These are phyloP conservation scores for Penicillium crystallinum DNA, from an alignment of 495 filamentous ascomycete species.

Conservation along the genomic window DNA sequence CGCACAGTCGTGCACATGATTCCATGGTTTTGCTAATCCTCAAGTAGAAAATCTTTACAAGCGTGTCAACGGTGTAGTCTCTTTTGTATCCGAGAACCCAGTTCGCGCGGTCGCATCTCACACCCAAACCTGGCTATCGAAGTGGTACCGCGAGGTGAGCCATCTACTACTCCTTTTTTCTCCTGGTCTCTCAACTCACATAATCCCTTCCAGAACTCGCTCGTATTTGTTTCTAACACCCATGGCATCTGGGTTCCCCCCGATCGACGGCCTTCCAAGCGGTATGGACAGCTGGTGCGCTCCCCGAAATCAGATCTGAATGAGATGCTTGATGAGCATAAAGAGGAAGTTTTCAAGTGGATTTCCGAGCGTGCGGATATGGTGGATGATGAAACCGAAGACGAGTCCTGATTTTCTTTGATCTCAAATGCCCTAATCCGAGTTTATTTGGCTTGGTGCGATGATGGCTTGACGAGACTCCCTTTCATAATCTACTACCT, in stretches of 20 bases:
- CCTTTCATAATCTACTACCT: not conserved
- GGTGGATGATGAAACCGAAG: conserved; percentile 12
- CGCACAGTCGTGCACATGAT: not conserved
- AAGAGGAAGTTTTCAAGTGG: conserved; percentile 51
- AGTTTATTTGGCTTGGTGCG: not conserved
- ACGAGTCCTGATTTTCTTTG: conserved; percentile 1
- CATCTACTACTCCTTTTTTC: not conserved
- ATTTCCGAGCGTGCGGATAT: conserved; percentile 41
- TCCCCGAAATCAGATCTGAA: conserved; percentile 50
- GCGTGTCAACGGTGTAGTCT: conserved; percentile 55
- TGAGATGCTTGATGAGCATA: conserved; percentile 61
- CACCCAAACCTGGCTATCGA: conserved; percentile 56
- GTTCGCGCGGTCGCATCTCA: conserved; percentile 59
- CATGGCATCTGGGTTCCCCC: conserved; percentile 66
- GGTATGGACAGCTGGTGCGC: conserved; percentile 58
- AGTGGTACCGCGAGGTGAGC: conserved; percentile 62
- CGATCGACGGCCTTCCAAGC: conserved; percentile 59
- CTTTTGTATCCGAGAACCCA: conserved; percentile 42
- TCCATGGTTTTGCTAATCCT: not conserved
- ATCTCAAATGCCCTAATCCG: no score
- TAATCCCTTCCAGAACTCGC: conserved; percentile 45
- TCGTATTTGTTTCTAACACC: conserved; percentile 64
- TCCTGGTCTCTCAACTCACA: not conserved
- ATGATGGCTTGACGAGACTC: not conserved
- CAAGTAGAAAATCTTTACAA: conserved; percentile 42